A percentile compares a stretch with the other conserved stretches of the same genome.
Conservation (phyloP, 192 early-diverging fungal species). For the Phlyctochytrium arcticum region DNA sequence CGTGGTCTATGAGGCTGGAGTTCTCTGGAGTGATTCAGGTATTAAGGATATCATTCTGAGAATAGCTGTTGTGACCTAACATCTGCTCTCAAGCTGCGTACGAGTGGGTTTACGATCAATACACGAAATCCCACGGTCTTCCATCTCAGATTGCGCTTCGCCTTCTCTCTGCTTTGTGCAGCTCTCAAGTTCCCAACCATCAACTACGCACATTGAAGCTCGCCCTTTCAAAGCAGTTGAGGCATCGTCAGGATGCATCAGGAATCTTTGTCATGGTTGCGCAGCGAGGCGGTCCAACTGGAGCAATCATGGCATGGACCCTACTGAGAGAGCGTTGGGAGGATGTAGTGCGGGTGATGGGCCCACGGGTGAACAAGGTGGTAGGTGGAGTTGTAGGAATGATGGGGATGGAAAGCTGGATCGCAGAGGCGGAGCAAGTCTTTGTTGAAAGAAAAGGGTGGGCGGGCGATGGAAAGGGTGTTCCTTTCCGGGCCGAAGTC, state of each 20-base stretch:
- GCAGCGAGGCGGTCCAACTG: slow-evolving; percentile 7
- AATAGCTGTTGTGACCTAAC: neutral
- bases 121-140: no score
- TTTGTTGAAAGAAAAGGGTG: slow-evolving; percentile 22
- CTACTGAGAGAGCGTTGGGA: slow-evolving; percentile 34
- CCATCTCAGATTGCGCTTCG: no score
- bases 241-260: slow-evolving; percentile 32
- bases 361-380: slow-evolving; percentile 21
- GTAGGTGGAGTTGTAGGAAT: slow-evolving; percentile 16
- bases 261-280: no score
- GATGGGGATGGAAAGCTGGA: slow-evolving; percentile 9
- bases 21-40: slow-evolving; percentile 26
- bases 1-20: slow-evolving; percentile 34
- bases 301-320: slow-evolving; percentile 17
- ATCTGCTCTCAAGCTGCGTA: slow-evolving; percentile 18
- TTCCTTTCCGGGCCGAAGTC: slow-evolving; percentile 23
- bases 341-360: no score
- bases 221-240: slow-evolving; percentile 10
- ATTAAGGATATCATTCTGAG: neutral
- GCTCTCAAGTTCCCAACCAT: slow-evolving; percentile 15
- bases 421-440: slow-evolving; percentile 28
- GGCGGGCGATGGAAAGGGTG: no score
- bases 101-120: slow-evolving; percentile 27
- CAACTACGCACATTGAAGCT: slow-evolving; percentile 19
- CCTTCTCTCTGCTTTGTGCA: slow-evolving; percentile 23